phyloP scores from a whole-genome alignment of 2,329 filamentous ascomycete species.

The Hypoxylon sp. region DNA sequence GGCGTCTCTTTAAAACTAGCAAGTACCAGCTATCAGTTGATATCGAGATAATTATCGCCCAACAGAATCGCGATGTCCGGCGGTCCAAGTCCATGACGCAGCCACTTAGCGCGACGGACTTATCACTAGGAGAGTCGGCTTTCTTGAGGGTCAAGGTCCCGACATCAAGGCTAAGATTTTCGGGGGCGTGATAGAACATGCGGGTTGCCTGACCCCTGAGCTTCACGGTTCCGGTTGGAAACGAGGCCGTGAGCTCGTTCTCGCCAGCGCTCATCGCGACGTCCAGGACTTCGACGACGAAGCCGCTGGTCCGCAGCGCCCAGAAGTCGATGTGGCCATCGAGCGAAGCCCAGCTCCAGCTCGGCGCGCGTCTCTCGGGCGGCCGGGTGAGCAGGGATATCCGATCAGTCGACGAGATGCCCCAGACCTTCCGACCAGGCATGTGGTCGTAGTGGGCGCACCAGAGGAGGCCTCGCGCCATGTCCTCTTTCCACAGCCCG shows the following conservation, averaged over 20 bases:
- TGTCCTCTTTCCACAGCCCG: conserved; percentile 34
- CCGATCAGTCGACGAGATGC: conserved; percentile 5
- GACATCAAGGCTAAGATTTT: conserved; percentile 6
- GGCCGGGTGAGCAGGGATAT: conserved; percentile 19
- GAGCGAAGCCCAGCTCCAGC: conserved; percentile 36
- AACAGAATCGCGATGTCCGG: conserved; percentile 19
- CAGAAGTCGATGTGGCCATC: conserved; percentile 34
- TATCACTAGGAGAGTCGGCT: not conserved
- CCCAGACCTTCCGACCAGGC: conserved; percentile 27
- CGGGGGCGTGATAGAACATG: conserved; percentile 30
- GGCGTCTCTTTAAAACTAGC: conserved; percentile 11
- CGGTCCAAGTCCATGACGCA: conserved; percentile 34
- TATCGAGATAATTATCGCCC: conserved; percentile 14
- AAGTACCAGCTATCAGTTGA: conserved; percentile 11
- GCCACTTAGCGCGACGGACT: not conserved
- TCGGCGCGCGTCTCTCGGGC: conserved; percentile 24
- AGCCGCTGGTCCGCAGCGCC: conserved; percentile 8
- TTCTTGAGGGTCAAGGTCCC: conserved; percentile 22
- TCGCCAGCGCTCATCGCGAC: conserved; percentile 22
- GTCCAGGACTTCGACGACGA: conserved; percentile 19
- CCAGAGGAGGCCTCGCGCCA: conserved; percentile 31
- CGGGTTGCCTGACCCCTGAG: conserved; percentile 20
- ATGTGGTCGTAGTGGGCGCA: conserved; percentile 28
- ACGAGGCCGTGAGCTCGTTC: conserved; percentile 13
- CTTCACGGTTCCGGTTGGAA: conserved; percentile 13